Percentiles rank a stretch among this genome's conserved stretches.
phyloP scores from a whole-genome alignment of 2,329 filamentous ascomycete species.

The Lachnellula willkommii region DNA sequence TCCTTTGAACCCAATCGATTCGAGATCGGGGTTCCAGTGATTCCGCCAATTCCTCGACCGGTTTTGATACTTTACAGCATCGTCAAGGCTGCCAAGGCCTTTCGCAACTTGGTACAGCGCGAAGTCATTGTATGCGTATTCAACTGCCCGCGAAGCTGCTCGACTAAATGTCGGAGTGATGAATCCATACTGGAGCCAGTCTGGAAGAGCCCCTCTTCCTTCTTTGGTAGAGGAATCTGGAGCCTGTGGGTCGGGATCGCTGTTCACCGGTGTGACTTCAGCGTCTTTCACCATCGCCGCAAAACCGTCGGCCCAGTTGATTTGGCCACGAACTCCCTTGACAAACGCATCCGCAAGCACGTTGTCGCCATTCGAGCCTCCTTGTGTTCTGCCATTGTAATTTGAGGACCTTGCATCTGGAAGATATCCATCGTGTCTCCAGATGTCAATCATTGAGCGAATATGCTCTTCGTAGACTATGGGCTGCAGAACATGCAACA shows the following conservation, averaged over 20 bases:
- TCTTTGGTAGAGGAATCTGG: constrained; percentile 59
- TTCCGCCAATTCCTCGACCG: constrained; percentile 66
- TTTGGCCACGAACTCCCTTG: constrained; percentile 55
- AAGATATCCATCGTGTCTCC: constrained; percentile 57
- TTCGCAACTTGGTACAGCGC: constrained; percentile 52
- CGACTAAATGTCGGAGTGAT: constrained; percentile 58
- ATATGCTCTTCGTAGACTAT: constrained; percentile 59
- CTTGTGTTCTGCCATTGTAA: constrained; percentile 64
- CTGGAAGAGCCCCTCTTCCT: constrained; percentile 62
- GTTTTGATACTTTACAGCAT: constrained; percentile 54
- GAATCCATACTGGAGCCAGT: constrained; percentile 61
- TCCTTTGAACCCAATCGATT: constrained; percentile 55
- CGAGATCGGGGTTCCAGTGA: constrained; percentile 59
- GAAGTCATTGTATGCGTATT: constrained; percentile 67
- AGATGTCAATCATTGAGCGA: constrained; percentile 63
- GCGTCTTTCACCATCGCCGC: constrained; percentile 62
- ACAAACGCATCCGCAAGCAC: constrained; percentile 68
- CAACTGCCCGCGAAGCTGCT: constrained; percentile 59
- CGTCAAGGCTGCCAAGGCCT: constrained; percentile 46
- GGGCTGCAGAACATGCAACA: constrained; percentile 62
- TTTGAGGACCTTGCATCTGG: constrained; percentile 63
- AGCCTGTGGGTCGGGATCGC: constrained; percentile 49
- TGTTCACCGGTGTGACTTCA: constrained; percentile 55
- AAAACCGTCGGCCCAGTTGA: constrained; percentile 61
- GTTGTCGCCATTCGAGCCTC: constrained; percentile 66